These are phyloP conservation scores for Suhomyces prunicola DNA, from an alignment of 805 yeast species.

Conservation along the genomic window DNA sequence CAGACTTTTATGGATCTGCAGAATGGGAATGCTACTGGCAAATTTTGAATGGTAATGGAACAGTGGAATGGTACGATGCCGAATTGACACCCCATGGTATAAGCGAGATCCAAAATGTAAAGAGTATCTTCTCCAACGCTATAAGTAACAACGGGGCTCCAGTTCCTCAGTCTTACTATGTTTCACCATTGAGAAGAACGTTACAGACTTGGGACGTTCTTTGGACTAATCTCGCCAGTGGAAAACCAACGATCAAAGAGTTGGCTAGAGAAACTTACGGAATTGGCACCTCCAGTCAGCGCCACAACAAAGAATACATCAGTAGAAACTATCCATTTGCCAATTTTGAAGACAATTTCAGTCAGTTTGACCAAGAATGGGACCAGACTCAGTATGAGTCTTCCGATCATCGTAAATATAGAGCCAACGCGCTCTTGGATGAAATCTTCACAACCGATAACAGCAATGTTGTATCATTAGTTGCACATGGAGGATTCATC, in stretches of 20 bases:
- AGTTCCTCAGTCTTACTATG: slow-evolving; percentile 25
- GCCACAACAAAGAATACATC: slow-evolving; percentile 24
- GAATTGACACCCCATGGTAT: slow-evolving; percentile 22
- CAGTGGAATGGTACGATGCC: slow-evolving; percentile 31
- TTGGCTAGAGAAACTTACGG: slow-evolving; percentile 33
- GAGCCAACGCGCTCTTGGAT: slow-evolving; percentile 25
- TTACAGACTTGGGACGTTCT: slow-evolving; percentile 26
- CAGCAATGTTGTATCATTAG: slow-evolving; percentile 21
- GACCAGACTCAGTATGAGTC: slow-evolving; percentile 20
- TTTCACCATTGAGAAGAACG: slow-evolving; percentile 31
- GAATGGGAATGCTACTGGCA: slow-evolving; percentile 31
- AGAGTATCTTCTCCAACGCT: background rate
- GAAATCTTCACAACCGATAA: slow-evolving; percentile 23
- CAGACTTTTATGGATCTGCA: slow-evolving; percentile 7
- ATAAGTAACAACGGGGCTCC: slow-evolving; percentile 12
- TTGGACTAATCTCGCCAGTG: slow-evolving; percentile 14
- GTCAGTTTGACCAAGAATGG: slow-evolving; percentile 26
- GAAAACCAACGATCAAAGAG: slow-evolving; percentile 24
- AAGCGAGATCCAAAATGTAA: slow-evolving; percentile 13
- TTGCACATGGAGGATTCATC: slow-evolving; percentile 29
- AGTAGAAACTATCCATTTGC: slow-evolving; percentile 16
- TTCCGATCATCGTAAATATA: slow-evolving; percentile 20
- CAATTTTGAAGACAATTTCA: slow-evolving; percentile 24
- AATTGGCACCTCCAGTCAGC: slow-evolving; percentile 26
- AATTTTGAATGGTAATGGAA: slow-evolving; percentile 16